phyloP scores from a whole-genome alignment of 306 rosid species.

The Quercus dentata region DNA sequence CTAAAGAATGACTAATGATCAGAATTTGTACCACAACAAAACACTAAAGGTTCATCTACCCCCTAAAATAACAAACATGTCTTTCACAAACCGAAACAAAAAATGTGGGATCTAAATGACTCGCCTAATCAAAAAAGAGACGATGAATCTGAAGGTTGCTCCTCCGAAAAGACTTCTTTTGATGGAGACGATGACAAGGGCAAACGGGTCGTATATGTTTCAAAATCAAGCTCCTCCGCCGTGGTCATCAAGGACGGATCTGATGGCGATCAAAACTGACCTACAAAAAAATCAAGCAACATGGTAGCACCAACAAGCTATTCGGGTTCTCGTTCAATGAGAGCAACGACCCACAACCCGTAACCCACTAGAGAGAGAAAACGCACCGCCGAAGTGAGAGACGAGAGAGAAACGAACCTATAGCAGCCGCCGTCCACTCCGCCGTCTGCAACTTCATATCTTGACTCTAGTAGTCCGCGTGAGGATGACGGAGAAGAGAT shows the following conservation, averaged over 20 bases:
- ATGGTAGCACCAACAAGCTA: conserved; percentile 29
- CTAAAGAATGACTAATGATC: too few relatives aligned
- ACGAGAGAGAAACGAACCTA: too few relatives aligned
- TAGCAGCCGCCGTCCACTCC: too few relatives aligned
- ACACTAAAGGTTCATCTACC: neutral
- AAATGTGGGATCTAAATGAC: conserved; percentile 99
- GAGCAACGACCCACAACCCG: conserved; percentile 38
- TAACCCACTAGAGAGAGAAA: conserved; percentile 45
- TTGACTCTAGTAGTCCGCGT: too few relatives aligned
- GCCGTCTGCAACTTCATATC: too few relatives aligned
- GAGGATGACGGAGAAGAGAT: too few relatives aligned
- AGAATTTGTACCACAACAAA: too few relatives aligned
- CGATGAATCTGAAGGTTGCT: conserved; percentile 63
- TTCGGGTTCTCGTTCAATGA: conserved; percentile 64
- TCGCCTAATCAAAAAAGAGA: conserved; percentile 58
- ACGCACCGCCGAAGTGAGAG: too few relatives aligned
- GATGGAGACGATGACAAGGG: conserved; percentile 73
- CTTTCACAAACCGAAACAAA: neutral
- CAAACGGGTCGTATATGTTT: conserved; percentile 68
- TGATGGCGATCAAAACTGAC: conserved; percentile 49
- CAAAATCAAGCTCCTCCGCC: conserved; percentile 89
- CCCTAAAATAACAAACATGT: conserved; percentile 1
- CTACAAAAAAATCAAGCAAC: conserved; percentile 16
- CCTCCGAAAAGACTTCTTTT: conserved; percentile 55
- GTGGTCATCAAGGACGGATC: conserved; percentile 67